Conservation (phyloP, 2,329 filamentous ascomycete species). For the Clarireedia sp. region DNA sequence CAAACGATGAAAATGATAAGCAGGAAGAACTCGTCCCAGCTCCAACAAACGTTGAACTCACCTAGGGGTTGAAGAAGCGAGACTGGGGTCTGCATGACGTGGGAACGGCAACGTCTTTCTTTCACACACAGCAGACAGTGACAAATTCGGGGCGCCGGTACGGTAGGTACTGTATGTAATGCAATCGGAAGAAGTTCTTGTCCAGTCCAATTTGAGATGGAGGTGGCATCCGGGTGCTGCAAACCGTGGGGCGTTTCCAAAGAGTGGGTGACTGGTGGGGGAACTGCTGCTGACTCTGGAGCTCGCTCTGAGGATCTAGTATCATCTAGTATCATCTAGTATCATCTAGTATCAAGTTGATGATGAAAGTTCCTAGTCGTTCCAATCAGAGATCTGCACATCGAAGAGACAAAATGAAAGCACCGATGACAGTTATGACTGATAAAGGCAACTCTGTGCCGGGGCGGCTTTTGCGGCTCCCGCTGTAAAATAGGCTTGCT, state of each 20-base stretch:
- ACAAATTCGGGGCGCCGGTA: not conserved
- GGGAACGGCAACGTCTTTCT: not conserved
- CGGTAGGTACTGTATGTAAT: not conserved
- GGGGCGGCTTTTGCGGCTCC: not conserved
- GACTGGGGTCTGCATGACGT: conserved; percentile 24
- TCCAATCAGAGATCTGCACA: not conserved
- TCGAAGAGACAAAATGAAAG: not conserved
- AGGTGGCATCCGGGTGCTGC: too few relatives aligned
- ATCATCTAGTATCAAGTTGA: too few relatives aligned
- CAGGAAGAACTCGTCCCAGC: not conserved
- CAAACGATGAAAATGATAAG: not conserved
- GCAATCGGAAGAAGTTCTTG: too few relatives aligned
- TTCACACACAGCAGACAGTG: not conserved
- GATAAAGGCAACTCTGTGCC: not conserved
- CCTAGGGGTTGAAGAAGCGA: conserved; percentile 22
- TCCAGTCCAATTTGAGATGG: too few relatives aligned
- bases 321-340: too few relatives aligned
- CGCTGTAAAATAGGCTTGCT: not conserved
- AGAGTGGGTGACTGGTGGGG: too few relatives aligned
- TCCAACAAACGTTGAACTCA: conserved; percentile 15
- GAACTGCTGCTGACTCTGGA: too few relatives aligned
- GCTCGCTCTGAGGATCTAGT: too few relatives aligned
- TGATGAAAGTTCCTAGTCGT: too few relatives aligned
- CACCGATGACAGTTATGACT: not conserved
- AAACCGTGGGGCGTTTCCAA: too few relatives aligned